A percentile compares a stretch with the other conserved stretches of the same genome.
These are phyloP conservation scores for Ogataea populi-albae DNA, from an alignment of 805 yeast genomes.

Conservation along the genomic window DNA sequence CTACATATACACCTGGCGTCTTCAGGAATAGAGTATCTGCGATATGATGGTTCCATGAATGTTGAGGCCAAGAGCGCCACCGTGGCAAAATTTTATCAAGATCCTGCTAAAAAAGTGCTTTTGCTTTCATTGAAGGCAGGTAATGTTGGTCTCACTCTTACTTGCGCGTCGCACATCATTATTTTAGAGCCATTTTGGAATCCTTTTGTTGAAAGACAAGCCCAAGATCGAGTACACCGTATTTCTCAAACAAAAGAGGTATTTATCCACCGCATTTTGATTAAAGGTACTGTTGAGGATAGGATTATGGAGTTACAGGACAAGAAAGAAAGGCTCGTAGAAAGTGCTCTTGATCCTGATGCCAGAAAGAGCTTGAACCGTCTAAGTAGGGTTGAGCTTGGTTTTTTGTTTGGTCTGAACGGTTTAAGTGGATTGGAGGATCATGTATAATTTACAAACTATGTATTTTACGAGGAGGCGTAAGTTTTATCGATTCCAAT, in stretches of 20 bases:
- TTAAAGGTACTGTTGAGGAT: conserved; percentile 78
- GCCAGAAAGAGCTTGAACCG: conserved; percentile 62
- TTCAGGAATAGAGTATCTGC: conserved; percentile 46
- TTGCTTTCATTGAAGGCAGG: conserved; percentile 88
- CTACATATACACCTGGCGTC: conserved; percentile 50
- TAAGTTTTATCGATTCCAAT: too few species aligned
- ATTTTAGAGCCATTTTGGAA: conserved; percentile 97
- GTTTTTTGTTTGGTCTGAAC: conserved; percentile 64
- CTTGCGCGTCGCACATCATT: conserved; percentile 91
- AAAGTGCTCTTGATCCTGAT: conserved; percentile 77
- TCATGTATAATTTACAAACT: too few species aligned
- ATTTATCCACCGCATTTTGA: conserved; percentile 66
- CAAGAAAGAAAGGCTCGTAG: conserved; percentile 73
- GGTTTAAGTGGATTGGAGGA: conserved; percentile 25
- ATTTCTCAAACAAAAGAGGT: conserved; percentile 87
- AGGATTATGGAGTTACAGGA: conserved; percentile 80
- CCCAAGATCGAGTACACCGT: conserved; percentile 93
- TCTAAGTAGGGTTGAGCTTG: conserved; percentile 66
- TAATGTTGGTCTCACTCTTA: conserved; percentile 89
- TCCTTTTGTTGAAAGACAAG: conserved; percentile 96
- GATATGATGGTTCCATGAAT: conserved; percentile 84
- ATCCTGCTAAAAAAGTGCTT: conserved; percentile 52
- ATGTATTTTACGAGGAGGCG: too few species aligned
- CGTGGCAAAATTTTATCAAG: conserved; percentile 61
- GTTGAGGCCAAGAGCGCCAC: conserved; percentile 62